Evolutionary conservation across 2,329 filamentous ascomycete species (phyloP), one percentile per base, ranked within the genome.

Genomic region (Neurospora sp.): DNA sequence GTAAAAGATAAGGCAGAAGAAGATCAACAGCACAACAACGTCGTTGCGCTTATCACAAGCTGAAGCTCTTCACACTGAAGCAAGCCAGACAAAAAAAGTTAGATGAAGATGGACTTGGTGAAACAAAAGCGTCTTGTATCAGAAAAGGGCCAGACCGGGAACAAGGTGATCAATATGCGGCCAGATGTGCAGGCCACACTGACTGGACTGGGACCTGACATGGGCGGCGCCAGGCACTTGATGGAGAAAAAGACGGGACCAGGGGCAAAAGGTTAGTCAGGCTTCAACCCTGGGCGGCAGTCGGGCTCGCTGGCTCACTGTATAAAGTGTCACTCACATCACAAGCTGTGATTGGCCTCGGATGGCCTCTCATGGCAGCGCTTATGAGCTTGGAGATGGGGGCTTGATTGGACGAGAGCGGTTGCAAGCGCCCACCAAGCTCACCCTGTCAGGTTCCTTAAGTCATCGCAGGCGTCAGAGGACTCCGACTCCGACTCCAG

Each of bases 141-240:
- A 43, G 38, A 70, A 66, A 43, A 69, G 67, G 58, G 68, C 68
- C 42, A 71, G 73, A 69, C 69, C 62, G 69, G 70, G 70, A 68
- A 46, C 69, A 69, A 69, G 70, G 68, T 71, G 72, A 71, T 72
- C 75, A 75, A 75, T 75, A 76, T 77, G 76, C 76, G 75, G 76
- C 76, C 76, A 73, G 73, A 75, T 74, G 71, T 73, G 71, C 73
- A 74, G 75, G 74, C 75, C 74, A 46, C 33, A 70, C 71, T 40
- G 39, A 40, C 39, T 17, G 39, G 13, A 43, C 46, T 71, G 71
- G 58, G 68, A 74, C 71, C 71, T 62, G 67, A 69, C 70, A 52
- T 71, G 68, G 46, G 43, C 52, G 69, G 70, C 38, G 28, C 38
- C 46, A 58, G 52, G 52, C 52, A 58, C 52, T 62, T 36, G 28